Conservation (phyloP, 1,284 basidiomycete genomes). For the Pholiota adiposa region DNA sequence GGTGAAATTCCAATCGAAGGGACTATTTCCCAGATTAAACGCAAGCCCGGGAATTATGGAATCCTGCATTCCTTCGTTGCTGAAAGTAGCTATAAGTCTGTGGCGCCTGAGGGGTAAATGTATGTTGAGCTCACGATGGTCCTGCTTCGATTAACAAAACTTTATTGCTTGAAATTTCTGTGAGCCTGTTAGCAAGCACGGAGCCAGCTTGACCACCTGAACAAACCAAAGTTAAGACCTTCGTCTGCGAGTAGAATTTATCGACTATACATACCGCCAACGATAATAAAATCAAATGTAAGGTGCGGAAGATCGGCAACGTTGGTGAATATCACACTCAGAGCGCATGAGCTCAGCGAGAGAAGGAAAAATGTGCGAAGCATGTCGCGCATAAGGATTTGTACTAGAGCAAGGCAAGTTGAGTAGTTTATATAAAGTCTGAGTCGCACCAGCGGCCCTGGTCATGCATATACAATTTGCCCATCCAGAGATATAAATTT, state of each 20-base stretch:
- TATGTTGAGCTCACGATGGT: conserved; percentile 25
- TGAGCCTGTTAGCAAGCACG: conserved; percentile 33
- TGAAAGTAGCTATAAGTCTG: neutral
- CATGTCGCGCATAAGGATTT: neutral
- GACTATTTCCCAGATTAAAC: conserved; percentile 30
- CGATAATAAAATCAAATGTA: conserved; percentile 18
- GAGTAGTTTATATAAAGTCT: neutral
- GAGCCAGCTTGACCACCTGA: conserved; percentile 33
- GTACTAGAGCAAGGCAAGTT: neutral
- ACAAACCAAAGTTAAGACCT: neutral
- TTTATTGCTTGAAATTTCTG: conserved; percentile 27
- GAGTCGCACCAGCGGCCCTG: conserved; percentile 6
- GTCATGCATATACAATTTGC: conserved; percentile 3
- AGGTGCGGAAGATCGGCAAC: neutral
- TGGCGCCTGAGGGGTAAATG: neutral
- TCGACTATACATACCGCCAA: conserved; percentile 14
- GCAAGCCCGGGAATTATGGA: conserved; percentile 25
- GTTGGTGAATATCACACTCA: neutral
- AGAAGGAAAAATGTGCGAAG: conserved; percentile 1
- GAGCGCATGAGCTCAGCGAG: neutral
- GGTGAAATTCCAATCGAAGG: conserved; percentile 28
- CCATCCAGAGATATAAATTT: neutral
- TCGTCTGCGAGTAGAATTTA: neutral
- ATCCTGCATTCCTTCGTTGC: conserved; percentile 22
- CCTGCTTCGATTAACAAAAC: conserved; percentile 39